phyloP scores from a whole-genome alignment of 2,329 filamentous ascomycete genomes.

The Microascus cirrosus region DNA sequence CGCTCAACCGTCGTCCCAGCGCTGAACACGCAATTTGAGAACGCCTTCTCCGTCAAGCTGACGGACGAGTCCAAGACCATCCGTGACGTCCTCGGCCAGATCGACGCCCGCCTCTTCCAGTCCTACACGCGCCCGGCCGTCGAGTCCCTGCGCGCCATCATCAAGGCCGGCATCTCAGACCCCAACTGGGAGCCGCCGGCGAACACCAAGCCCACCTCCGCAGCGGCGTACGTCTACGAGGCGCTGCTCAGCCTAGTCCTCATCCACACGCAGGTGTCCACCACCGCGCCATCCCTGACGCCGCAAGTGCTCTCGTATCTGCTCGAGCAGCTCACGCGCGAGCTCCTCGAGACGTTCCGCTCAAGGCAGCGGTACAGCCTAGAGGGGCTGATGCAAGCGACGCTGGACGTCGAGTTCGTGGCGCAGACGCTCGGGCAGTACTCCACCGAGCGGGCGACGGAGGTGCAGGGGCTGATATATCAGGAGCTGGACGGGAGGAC shows the following conservation, averaged over 20 bases:
- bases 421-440: conserved; percentile 88
- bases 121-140: conserved; percentile 78
- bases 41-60: conserved; percentile 84
- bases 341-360: conserved; percentile 74
- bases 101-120: conserved; percentile 82
- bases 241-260: conserved; percentile 76
- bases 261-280: conserved; percentile 81
- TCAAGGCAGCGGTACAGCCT: conserved; percentile 60
- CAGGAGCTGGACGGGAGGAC: conserved; percentile 81
- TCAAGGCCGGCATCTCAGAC: conserved; percentile 60
- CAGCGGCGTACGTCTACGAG: conserved; percentile 82
- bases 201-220: conserved; percentile 54
- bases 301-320: conserved; percentile 75
- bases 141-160: conserved; percentile 54
- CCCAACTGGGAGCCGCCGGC: conserved; percentile 58
- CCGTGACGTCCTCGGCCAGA: conserved; percentile 79
- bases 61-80: conserved; percentile 91
- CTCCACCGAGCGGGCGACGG: conserved; percentile 69
- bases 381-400: conserved; percentile 86
- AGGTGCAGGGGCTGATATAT: conserved; percentile 84
- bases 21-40: conserved; percentile 88
- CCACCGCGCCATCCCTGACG: conserved; percentile 66
- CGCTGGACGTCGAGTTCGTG: conserved; percentile 92
- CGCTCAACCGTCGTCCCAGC: conserved; percentile 73
- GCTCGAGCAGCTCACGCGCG: conserved; percentile 67